A percentile compares a stretch with the other conserved stretches of the same genome.
phyloP scores from a whole-genome alignment of 495 filamentous ascomycete genomes.

The Aspergillus campestris region DNA sequence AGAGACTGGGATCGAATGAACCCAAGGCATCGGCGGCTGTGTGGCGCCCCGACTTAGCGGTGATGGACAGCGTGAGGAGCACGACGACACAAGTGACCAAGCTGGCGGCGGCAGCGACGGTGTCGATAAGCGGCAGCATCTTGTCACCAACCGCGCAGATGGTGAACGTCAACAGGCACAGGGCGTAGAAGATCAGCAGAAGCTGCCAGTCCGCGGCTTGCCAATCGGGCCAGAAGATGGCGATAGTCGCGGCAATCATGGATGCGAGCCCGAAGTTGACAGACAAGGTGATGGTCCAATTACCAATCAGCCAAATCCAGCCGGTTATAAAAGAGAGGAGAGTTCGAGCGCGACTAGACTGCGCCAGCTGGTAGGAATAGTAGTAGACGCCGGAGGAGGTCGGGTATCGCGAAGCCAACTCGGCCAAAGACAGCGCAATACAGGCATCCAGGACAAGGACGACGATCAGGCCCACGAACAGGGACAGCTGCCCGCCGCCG shows the following conservation, averaged over 20 bases:
- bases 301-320: constrained; percentile 60
- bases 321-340: constrained; percentile 56
- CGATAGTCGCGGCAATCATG: constrained; percentile 46
- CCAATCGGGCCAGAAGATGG: constrained; percentile 50
- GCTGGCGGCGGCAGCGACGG: constrained; percentile 34
- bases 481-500: constrained; percentile 32
- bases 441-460: constrained; percentile 31
- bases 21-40: constrained; percentile 33
- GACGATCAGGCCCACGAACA: constrained; percentile 37
- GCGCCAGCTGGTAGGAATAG: constrained; percentile 37
- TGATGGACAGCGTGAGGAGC: constrained; percentile 31
- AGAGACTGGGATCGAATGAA: constrained; percentile 40
- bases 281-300: constrained; percentile 61
- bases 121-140: constrained; percentile 48
- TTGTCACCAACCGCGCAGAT: constrained; percentile 51
- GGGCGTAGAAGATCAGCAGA: constrained; percentile 50
- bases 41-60: constrained; percentile 35
- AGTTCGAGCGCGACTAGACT: constrained; percentile 12
- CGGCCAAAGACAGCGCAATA: constrained; percentile 35
- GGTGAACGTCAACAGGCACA: constrained; percentile 45
- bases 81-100: constrained; percentile 31
- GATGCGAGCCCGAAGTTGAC: constrained; percentile 62
- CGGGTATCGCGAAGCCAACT: constrained; percentile 42
- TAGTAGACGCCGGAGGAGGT: constrained; percentile 45
- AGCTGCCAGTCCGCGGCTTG: constrained; percentile 46